phyloP scores from a whole-genome alignment of 108 stramenopile species.

The Skeletonema potamos region DNA sequence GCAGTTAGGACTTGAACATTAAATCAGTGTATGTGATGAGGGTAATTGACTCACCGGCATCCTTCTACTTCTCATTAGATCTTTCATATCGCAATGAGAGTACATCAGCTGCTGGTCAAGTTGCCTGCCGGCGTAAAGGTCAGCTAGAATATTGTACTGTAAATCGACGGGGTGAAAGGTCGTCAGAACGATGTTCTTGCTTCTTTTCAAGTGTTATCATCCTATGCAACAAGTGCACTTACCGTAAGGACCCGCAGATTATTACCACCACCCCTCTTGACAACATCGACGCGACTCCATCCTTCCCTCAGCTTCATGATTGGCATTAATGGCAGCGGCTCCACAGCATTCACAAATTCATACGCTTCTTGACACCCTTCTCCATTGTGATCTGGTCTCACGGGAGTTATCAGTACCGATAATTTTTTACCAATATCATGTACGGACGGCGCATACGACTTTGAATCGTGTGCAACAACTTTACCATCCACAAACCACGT shows the following conservation, averaged over 20 bases:
- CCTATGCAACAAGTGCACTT: neutral
- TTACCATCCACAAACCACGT: slow-evolving; percentile 62
- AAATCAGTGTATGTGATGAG: neutral
- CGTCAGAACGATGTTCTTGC: neutral
- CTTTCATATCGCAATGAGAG: slow-evolving; percentile 47
- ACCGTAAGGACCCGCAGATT: slow-evolving; percentile 30
- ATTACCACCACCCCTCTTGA: neutral
- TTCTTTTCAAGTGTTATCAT: neutral
- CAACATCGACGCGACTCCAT: slow-evolving; percentile 16
- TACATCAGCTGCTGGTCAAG: slow-evolving; percentile 43
- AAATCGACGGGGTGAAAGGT: neutral
- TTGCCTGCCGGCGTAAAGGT: slow-evolving; percentile 43
- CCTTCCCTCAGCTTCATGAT: slow-evolving; percentile 36
- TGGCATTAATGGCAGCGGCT: slow-evolving; percentile 38
- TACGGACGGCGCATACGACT: slow-evolving; percentile 18
- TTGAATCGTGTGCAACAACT: slow-evolving; percentile 21
- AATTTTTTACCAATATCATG: slow-evolving; percentile 34
- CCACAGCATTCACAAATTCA: slow-evolving; percentile 13
- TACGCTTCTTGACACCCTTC: slow-evolving; percentile 38
- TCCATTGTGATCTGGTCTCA: slow-evolving; percentile 37
- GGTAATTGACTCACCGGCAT: slow-evolving; percentile 44
- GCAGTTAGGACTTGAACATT: neutral
- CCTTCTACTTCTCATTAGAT: slow-evolving; percentile 46
- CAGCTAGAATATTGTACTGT: slow-evolving; percentile 78
- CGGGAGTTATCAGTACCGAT: slow-evolving; percentile 30